phyloP scores from a whole-genome alignment of 345 rosid species.

The Pistacia atlantica region DNA sequence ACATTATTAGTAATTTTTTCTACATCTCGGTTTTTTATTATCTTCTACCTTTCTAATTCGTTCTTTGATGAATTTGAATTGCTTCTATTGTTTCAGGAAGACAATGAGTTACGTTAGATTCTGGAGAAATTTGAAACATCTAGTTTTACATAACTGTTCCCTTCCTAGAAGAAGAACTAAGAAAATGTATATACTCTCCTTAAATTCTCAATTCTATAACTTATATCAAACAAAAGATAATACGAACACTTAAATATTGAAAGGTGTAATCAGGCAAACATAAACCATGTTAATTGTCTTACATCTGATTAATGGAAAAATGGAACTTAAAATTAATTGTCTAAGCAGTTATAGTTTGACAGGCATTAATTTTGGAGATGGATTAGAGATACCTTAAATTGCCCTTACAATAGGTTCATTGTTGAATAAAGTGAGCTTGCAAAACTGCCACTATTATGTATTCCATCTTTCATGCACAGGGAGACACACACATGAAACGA shows the following conservation, averaged over 20 bases:
- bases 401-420: neutral
- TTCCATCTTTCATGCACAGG: neutral
- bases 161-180: neutral
- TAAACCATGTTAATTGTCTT: neutral
- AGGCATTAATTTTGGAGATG: neutral
- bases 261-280: neutral
- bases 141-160: neutral
- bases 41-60: neutral
- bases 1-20: neutral
- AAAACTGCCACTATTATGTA: conserved; percentile 5
- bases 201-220: neutral
- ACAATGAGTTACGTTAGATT: conserved; percentile 79
- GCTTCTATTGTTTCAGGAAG: conserved; percentile 65
- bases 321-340: conserved; percentile 8
- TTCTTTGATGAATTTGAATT: conserved; percentile 16
- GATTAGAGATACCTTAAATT: neutral
- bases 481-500: conserved; percentile 40
- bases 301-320: neutral
- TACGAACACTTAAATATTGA: neutral
- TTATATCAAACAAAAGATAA: neutral
- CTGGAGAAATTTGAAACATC: neutral
- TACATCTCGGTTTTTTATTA: neutral
- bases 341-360: neutral
- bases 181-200: neutral
- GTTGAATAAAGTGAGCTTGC: neutral